phyloP scores from a whole-genome alignment of 2,329 filamentous ascomycete species.

The Phaeosphaeriaceae sp. region DNA sequence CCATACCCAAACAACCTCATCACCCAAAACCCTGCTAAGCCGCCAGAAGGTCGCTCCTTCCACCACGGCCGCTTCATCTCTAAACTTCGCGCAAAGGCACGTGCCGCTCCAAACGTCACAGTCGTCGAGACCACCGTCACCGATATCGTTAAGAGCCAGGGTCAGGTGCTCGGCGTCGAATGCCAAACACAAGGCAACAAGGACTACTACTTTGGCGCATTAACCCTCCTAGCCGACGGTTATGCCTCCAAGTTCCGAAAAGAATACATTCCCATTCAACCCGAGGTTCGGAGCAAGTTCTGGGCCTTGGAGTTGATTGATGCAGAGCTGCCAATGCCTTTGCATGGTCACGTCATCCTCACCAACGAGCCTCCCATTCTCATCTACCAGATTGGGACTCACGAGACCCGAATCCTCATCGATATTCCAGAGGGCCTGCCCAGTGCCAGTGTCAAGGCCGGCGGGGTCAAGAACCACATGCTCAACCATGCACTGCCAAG shows the following conservation, averaged over 20 bases:
- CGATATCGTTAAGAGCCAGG: slow-evolving; percentile 72
- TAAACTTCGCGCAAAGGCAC: slow-evolving; percentile 77
- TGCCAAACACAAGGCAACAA: slow-evolving; percentile 68
- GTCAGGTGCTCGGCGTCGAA: slow-evolving; percentile 83
- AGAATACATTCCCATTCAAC: slow-evolving; percentile 69
- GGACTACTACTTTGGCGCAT: slow-evolving; percentile 82
- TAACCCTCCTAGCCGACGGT: slow-evolving; percentile 91
- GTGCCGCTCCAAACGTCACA: slow-evolving; percentile 80
- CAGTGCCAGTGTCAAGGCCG: slow-evolving; percentile 73
- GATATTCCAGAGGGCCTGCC: slow-evolving; percentile 82
- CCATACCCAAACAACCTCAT: slow-evolving; percentile 73
- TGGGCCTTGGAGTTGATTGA: slow-evolving; percentile 93
- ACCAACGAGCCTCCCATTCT: slow-evolving; percentile 79
- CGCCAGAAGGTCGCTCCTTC: slow-evolving; percentile 78
- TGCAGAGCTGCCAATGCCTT: slow-evolving; percentile 74
- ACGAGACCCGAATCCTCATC: slow-evolving; percentile 88
- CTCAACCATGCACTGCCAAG: slow-evolving; percentile 78
- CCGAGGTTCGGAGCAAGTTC: slow-evolving; percentile 83
- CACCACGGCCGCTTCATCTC: slow-evolving; percentile 95
- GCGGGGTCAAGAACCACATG: slow-evolving; percentile 86
- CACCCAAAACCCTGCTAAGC: slow-evolving; percentile 37
- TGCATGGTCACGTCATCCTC: slow-evolving; percentile 88
- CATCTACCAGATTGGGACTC: slow-evolving; percentile 95
- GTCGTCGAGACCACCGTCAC: slow-evolving; percentile 89
- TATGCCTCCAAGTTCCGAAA: slow-evolving; percentile 93